Conservation (phyloP, 306 rosid species). For the Luffa aegyptiaca region DNA sequence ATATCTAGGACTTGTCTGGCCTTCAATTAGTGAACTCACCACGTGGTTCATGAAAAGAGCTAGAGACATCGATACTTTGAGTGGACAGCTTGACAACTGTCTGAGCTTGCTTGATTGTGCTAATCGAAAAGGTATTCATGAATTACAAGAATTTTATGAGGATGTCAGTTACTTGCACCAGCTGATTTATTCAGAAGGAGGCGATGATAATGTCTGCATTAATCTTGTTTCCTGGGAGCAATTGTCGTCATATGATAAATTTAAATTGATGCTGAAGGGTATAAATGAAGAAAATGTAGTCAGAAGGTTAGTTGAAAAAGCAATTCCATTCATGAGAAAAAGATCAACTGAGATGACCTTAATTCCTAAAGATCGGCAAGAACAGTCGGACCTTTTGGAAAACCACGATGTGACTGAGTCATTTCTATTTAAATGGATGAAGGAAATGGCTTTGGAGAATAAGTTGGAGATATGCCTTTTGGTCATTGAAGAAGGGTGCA, state of each 20-base stretch:
- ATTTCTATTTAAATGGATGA: slow-evolving; percentile 85
- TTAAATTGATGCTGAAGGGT: slow-evolving; percentile 79
- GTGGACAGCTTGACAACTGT: slow-evolving; percentile 89
- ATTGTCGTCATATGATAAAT: slow-evolving; percentile 66
- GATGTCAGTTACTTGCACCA: slow-evolving; percentile 63
- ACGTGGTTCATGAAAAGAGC: slow-evolving; percentile 81
- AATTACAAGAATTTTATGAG: slow-evolving; percentile 59
- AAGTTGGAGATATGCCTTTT: slow-evolving; percentile 69
- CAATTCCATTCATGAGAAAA: slow-evolving; percentile 70
- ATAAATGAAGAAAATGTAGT: slow-evolving; percentile 59
- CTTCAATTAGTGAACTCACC: slow-evolving; percentile 56
- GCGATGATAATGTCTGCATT: slow-evolving; percentile 36
- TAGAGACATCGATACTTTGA: slow-evolving; percentile 59
- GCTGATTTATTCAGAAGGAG: slow-evolving; percentile 66
- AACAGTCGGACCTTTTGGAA: slow-evolving; percentile 20
- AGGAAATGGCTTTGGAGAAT: slow-evolving; percentile 69
- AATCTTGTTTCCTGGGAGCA: slow-evolving; percentile 69
- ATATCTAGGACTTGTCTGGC: slow-evolving; percentile 65
- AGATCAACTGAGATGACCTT: slow-evolving; percentile 30
- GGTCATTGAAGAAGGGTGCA: slow-evolving; percentile 79
- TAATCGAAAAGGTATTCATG: slow-evolving; percentile 55
- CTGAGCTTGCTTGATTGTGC: slow-evolving; percentile 75
- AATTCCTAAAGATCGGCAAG: slow-evolving; percentile 19
- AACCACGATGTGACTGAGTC: slow-evolving; percentile 44
- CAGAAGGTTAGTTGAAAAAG: slow-evolving; percentile 51